Evolutionary conservation across 805 yeast genomes (phyloP), one percentile per base, ranked within the genome.

Genomic region (Pichia heedii): DNA sequence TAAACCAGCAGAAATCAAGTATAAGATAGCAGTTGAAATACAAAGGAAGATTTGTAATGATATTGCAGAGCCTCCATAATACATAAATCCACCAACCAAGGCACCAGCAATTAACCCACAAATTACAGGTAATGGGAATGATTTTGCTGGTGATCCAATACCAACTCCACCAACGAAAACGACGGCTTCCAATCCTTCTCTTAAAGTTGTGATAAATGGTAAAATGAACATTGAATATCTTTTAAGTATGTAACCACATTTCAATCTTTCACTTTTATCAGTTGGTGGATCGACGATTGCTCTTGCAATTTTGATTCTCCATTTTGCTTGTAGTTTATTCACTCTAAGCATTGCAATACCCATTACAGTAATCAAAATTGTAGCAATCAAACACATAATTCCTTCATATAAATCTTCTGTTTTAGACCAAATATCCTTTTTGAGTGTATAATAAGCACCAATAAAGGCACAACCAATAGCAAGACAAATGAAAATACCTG

Each of bases 321-420:
- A 89, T 69, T 88, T 88, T 54, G 79, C 89, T 67, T 85, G 86
- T 95, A 87, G 85, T 70, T 87, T 87, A 70, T 87, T 87, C 62
- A 89, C 71, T 65, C 96, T 77, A 56, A 88, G 73, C 95, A 88
- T 84, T 44, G 96, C 94, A 55, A 88, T 73, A 60, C 96, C 96
- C 96, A 88, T 88, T 55, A 81, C 56, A 8, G 95, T 75, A 57
- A 89, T 88, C 77, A 88, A 79, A 33, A 84, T 67, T 0, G 94
- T 77, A 4, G 96, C 97, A 60, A 88, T 78, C 52, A 88, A 69
- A 65, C 93, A 84, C 61, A 88, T 86, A 45, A 84, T 69, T 67
- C 96, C 96, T 71, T 88, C 97, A 96, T 96, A 88, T 44, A 89
- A 62, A 61, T 89, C 96, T 62, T 88, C 97, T 15, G 94, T 77